phyloP scores from a whole-genome alignment of 805 yeast species.

The Metschnikowia drakensbergensis region DNA sequence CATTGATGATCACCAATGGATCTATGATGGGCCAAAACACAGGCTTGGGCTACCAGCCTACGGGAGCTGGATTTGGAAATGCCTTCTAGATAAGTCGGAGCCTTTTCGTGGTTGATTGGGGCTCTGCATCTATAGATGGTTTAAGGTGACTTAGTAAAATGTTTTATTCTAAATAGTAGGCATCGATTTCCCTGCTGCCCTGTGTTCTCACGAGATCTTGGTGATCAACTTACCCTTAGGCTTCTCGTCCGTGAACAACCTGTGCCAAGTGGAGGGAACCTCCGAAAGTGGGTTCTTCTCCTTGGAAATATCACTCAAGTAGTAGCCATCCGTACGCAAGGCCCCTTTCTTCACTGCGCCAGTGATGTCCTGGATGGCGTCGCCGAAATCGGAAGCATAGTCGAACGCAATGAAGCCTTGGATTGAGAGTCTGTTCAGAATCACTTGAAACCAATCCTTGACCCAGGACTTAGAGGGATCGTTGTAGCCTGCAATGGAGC shows the following conservation, averaged over 20 bases:
- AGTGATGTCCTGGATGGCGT: constrained; percentile 34
- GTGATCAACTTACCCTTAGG: constrained; percentile 18
- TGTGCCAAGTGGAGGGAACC: constrained; percentile 15
- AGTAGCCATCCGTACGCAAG: constrained; percentile 32
- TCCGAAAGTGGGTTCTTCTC: constrained; percentile 19
- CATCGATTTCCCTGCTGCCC: too few relatives aligned
- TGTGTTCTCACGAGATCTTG: constrained; percentile 6
- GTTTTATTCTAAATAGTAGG: neutral
- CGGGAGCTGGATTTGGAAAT: constrained; percentile 71
- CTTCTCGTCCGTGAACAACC: constrained; percentile 17
- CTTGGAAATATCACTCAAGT: constrained; percentile 39
- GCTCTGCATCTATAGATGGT: neutral
- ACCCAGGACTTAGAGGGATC: constrained; percentile 35
- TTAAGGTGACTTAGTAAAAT: neutral
- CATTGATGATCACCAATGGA: constrained; percentile 82
- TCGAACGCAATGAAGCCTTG: constrained; percentile 23
- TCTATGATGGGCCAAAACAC: constrained; percentile 38
- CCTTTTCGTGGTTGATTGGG: constrained; percentile 17
- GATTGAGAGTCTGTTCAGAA: constrained; percentile 37
- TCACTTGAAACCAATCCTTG: constrained; percentile 39
- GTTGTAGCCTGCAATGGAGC: constrained; percentile 58
- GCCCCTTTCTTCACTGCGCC: constrained; percentile 40
- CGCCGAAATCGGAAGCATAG: constrained; percentile 25
- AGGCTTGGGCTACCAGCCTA: constrained; percentile 61
- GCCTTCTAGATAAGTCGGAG: constrained; percentile 23